phyloP scores from a whole-genome alignment of 306 rosid species.

The Prunus kanzakura region DNA sequence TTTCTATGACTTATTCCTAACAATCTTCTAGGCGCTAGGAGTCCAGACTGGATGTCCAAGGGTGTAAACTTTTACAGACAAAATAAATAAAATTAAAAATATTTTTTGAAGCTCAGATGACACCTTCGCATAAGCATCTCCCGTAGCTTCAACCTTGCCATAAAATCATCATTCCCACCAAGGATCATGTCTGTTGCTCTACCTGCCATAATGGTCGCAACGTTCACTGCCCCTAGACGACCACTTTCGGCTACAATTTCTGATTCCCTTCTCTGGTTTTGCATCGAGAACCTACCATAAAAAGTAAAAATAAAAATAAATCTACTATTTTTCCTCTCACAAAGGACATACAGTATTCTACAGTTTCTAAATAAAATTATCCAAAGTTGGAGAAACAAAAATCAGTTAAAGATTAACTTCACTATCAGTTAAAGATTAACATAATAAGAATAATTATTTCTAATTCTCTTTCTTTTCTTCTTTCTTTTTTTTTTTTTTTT shows the following conservation, averaged over 20 bases:
- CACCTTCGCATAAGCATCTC: conserved; percentile 97
- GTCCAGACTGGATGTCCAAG: conserved; percentile 12
- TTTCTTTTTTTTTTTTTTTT: too few species aligned
- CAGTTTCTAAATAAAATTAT: neutral
- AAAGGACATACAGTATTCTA: neutral
- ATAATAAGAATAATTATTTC: too few species aligned
- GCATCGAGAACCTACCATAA: conserved; percentile 83
- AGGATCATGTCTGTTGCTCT: conserved; percentile 98
- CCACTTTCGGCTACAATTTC: conserved; percentile 98
- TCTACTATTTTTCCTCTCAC: neutral
- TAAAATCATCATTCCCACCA: conserved; percentile 97
- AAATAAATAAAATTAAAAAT: conserved; percentile 4
- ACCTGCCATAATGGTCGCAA: conserved; percentile 99
- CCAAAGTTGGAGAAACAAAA: neutral
- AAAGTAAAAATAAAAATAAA: conserved; percentile 18
- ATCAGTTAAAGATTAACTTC: neutral
- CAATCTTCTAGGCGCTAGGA: neutral
- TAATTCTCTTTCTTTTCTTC: too few species aligned
- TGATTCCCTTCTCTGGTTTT: conserved; percentile 98
- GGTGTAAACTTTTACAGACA: conserved; percentile 1
- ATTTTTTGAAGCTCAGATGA: conserved; percentile 4
- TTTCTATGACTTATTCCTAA: neutral
- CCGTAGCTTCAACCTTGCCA: conserved; percentile 92
- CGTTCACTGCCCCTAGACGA: conserved; percentile 91
- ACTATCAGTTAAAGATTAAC: neutral